These are phyloP conservation scores for Gillenia trifoliata DNA, from an alignment of 306 rosid genomes.

Conservation along the genomic window DNA sequence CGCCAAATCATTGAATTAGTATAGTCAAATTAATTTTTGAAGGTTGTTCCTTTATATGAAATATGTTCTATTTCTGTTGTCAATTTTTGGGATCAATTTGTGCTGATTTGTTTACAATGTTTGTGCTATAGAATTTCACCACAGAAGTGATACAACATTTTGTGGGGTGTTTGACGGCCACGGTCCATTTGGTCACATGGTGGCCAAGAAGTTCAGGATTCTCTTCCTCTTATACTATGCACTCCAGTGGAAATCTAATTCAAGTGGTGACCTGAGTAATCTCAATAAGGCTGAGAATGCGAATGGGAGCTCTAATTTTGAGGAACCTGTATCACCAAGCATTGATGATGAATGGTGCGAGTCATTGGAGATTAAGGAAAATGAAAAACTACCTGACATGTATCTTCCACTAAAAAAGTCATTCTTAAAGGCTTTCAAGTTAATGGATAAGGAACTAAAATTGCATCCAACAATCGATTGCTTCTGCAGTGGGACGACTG, in stretches of 20 bases:
- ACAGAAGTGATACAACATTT: slow-evolving; percentile 39
- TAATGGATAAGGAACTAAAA: slow-evolving; percentile 51
- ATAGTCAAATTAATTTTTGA: background rate
- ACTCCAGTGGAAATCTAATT: slow-evolving; percentile 44
- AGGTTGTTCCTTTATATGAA: background rate
- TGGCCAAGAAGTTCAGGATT: slow-evolving; percentile 48
- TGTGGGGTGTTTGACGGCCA: slow-evolving; percentile 62
- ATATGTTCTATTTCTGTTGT: background rate
- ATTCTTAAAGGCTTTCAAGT: slow-evolving; percentile 39
- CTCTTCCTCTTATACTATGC: slow-evolving; percentile 37
- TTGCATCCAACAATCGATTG: slow-evolving; percentile 44
- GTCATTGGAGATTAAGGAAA: slow-evolving; percentile 27
- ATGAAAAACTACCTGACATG: slow-evolving; percentile 33
- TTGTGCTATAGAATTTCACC: slow-evolving; percentile 29
- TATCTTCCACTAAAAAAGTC: slow-evolving; percentile 35
- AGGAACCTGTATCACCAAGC: slow-evolving; percentile 26
- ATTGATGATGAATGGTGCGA: slow-evolving; percentile 32
- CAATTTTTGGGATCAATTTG: background rate
- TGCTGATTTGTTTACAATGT: slow-evolving; percentile 12
- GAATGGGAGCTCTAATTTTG: slow-evolving; percentile 17
- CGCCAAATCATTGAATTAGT: background rate
- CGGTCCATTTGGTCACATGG: slow-evolving; percentile 55
- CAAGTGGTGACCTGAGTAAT: slow-evolving; percentile 19
- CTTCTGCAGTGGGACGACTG: slow-evolving; percentile 53
- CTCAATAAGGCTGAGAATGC: slow-evolving; percentile 2